phyloP scores from a whole-genome alignment of 1,139 yeast species.

The Suhomyces guaymorum region DNA sequence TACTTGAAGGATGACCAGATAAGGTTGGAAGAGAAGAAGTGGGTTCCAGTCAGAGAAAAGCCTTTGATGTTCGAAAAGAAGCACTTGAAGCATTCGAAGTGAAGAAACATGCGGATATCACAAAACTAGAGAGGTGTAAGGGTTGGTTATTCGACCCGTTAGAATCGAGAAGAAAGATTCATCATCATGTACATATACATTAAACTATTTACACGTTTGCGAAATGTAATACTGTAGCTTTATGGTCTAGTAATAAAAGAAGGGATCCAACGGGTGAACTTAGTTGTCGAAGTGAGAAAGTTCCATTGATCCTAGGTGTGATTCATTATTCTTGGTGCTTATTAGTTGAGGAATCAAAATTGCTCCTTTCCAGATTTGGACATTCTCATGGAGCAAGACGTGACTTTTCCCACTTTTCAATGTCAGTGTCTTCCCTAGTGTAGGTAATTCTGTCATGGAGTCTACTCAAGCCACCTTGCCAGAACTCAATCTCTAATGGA shows the following conservation, averaged over 20 bases:
- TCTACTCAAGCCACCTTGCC: constrained; percentile 94
- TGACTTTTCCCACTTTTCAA: constrained; percentile 56
- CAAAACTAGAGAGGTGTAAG: no score
- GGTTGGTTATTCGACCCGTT: no score
- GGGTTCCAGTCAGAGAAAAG: constrained; percentile 55
- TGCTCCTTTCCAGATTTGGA: not conserved
- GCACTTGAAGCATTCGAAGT: constrained; percentile 26
- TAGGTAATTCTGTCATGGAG: constrained; percentile 88
- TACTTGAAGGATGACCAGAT: constrained; percentile 46
- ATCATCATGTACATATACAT: constrained; percentile 7
- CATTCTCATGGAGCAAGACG: constrained; percentile 69
- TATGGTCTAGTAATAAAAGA: no score
- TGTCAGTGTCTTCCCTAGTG: constrained; percentile 50
- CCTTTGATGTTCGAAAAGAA: constrained; percentile 31
- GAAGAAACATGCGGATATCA: no score
- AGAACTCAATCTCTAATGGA: constrained; percentile 90
- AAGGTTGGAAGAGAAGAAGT: constrained; percentile 53
- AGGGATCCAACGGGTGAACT: no score
- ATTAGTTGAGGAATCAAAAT: not conserved
- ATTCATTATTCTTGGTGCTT: not conserved
- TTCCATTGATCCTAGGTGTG: no score
- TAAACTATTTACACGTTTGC: not conserved
- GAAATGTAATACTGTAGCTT: no score
- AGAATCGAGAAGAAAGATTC: constrained; percentile 6
- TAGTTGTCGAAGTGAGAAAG: no score